Percentiles rank a stretch among this genome's conserved stretches.
phyloP scores from a whole-genome alignment of 805 yeast species.

The Allodekkera sacchari region DNA sequence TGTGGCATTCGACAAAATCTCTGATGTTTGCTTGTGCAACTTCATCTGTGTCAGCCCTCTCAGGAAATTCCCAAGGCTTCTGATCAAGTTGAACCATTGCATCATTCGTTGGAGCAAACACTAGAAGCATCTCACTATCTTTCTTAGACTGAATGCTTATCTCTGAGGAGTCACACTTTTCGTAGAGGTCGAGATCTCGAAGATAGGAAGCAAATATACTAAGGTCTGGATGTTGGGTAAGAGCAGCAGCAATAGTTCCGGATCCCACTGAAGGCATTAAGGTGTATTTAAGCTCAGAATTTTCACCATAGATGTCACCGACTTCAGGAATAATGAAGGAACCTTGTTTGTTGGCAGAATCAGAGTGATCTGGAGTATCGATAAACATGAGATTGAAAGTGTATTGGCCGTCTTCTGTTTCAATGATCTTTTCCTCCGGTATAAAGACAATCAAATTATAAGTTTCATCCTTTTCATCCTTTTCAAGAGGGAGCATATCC shows the following conservation, averaged over 20 bases:
- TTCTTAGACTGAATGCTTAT: conserved; percentile 18
- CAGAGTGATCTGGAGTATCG: conserved; percentile 1
- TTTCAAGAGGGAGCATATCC: too few relatives aligned
- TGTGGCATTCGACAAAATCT: conserved; percentile 56
- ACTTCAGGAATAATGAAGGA: conserved; percentile 8
- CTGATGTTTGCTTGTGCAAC: conserved; percentile 43
- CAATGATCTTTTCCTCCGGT: not conserved
- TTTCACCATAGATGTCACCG: conserved; percentile 5
- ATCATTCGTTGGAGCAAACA: conserved; percentile 65
- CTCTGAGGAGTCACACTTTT: conserved; percentile 34
- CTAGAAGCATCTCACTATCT: conserved; percentile 29
- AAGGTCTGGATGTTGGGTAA: conserved; percentile 33
- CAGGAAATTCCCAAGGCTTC: conserved; percentile 86
- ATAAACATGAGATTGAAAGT: conserved; percentile 1
- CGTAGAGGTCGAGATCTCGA: conserved; percentile 50
- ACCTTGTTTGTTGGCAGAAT: not conserved
- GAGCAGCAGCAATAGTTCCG: conserved; percentile 28
- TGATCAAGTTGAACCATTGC: conserved; percentile 41
- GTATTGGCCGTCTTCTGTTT: conserved; percentile 1
- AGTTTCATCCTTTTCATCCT: not conserved
- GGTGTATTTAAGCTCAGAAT: conserved; percentile 11
- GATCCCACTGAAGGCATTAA: conserved; percentile 18
- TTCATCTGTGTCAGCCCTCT: conserved; percentile 35
- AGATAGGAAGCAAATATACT: conserved; percentile 62
- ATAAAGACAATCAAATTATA: not conserved